A percentile compares a stretch with the other conserved stretches of the same genome.
These are phyloP conservation scores for Prunus kanzakura DNA, from an alignment of 306 rosid species.

Conservation along the genomic window DNA sequence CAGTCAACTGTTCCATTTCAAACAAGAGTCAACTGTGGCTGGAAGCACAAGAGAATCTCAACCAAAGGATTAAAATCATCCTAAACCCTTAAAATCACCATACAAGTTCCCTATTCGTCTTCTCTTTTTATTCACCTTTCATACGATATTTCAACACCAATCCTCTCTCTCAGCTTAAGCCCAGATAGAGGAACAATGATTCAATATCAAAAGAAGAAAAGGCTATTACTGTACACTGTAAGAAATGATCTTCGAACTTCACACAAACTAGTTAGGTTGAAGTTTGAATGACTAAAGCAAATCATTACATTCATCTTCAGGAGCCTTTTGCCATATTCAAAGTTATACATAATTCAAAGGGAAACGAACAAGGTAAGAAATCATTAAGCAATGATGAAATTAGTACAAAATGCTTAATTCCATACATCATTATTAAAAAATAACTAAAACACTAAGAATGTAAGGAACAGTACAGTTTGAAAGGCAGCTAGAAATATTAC, in stretches of 20 bases:
- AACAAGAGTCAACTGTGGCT: too few species aligned
- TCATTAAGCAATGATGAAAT: background rate
- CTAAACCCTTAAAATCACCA: too few species aligned
- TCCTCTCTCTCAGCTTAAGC: background rate
- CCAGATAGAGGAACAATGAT: background rate
- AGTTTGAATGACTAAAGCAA: background rate
- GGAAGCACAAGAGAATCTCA: background rate
- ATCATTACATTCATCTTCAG: background rate
- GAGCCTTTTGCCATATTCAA: background rate
- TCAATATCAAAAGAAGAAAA: background rate
- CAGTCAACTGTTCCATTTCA: background rate
- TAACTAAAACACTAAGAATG: background rate
- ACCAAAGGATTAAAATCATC: too few species aligned
- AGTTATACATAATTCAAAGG: background rate
- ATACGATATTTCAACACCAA: background rate
- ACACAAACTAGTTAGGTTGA: background rate
- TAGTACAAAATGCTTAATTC: background rate
- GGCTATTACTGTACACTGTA: background rate
- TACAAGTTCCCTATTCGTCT: background rate
- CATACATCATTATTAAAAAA: background rate
- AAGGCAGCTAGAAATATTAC: slow-evolving; percentile 13
- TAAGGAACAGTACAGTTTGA: background rate
- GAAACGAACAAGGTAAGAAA: background rate
- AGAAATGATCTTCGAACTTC: background rate
- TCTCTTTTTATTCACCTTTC: background rate